Percentiles rank a stretch among this genome's conserved stretches.
Conservation (phyloP, 2,329 filamentous ascomycete species). For the Epichloe elymi region DNA sequence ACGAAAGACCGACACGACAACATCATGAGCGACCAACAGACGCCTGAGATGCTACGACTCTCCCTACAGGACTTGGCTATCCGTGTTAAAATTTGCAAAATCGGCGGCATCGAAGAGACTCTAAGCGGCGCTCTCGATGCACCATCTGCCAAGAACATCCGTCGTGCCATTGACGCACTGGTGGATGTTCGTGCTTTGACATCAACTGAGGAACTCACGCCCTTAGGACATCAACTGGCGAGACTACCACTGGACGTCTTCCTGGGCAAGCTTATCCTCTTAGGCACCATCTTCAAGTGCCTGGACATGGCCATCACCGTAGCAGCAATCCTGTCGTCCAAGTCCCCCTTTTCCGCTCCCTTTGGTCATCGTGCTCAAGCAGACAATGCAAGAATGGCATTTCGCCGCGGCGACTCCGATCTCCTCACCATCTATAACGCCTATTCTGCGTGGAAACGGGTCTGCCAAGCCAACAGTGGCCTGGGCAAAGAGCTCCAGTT, state of each 20-base stretch:
- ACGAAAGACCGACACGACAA: slow-evolving; percentile 80
- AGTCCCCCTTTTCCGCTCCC: slow-evolving; percentile 80
- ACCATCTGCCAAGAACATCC: slow-evolving; percentile 82
- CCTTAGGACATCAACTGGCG: slow-evolving; percentile 74
- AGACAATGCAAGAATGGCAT: slow-evolving; percentile 63
- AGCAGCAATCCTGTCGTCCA: slow-evolving; percentile 85
- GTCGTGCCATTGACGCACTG: slow-evolving; percentile 80
- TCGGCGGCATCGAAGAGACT: slow-evolving; percentile 86
- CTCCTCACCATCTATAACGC: slow-evolving; percentile 89
- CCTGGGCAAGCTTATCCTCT: slow-evolving; percentile 80
- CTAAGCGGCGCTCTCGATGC: slow-evolving; percentile 79
- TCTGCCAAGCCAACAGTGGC: slow-evolving; percentile 52
- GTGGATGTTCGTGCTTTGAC: slow-evolving; percentile 89
- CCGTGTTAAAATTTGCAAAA: slow-evolving; percentile 91
- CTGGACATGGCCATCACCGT: slow-evolving; percentile 85
- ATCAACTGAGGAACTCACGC: slow-evolving; percentile 66
- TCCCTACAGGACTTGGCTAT: slow-evolving; percentile 92
- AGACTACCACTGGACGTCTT: slow-evolving; percentile 87
- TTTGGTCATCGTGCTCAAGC: slow-evolving; percentile 75
- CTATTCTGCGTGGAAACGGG: slow-evolving; percentile 75
- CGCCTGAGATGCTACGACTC: slow-evolving; percentile 86
- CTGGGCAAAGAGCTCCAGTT: slow-evolving; percentile 71
- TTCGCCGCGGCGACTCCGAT: slow-evolving; percentile 80
- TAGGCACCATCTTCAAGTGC: slow-evolving; percentile 78
- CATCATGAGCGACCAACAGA: slow-evolving; percentile 81